Evolutionary conservation across 1,139 yeast genomes (phyloP), one percentile per base, ranked within the genome.

Genomic region (Kurtzmaniella quercitrusa): DNA sequence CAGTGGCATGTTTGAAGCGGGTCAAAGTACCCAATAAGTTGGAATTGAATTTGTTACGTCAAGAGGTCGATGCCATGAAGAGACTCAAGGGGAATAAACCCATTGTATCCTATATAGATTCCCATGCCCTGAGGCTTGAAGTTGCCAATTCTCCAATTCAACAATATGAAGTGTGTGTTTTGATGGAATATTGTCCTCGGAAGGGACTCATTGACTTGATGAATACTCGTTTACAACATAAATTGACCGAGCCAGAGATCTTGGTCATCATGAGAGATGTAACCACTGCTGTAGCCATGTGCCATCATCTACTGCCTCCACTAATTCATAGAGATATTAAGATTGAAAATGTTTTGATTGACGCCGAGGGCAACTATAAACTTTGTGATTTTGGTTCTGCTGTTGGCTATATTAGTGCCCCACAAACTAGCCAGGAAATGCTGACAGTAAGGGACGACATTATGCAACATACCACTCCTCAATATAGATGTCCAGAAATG

Each of bases 401-500:
- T 0, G 85, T 91, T 19, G 79, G 77, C 16, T 82, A 80, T 46
- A 66, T 79, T 51, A 75, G 79, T 37, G 81, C 85, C 3, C 94
- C 96, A 1, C 67, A 74, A 46, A 78, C 74, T 48, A 73, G 80
- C 8, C 81, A 79, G 46, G 95, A 86, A 56, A 72, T 83, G 53
- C 82, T 82, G 43, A 66, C 76, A 14, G 65, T 91, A 39, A 87
- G 86, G 50, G 88, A 87, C 52, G 97, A 93, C 58, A 79, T 93
- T 46, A 81, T 87, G 70, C 83, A 84, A 50, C 94, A 93, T 62
- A 93, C 98, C 0, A 93, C 98, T 2, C 96, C 97, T n/a, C 98
- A 93, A 62, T 93, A 93, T 63, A 74, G 98, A 52, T 77, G 96
- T 1, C 98, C 98, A 0, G 98, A 93, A 63, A 93, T 93, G 98